phyloP scores from a whole-genome alignment of 305 asterid genomes.

The Coffea humblotiana region DNA sequence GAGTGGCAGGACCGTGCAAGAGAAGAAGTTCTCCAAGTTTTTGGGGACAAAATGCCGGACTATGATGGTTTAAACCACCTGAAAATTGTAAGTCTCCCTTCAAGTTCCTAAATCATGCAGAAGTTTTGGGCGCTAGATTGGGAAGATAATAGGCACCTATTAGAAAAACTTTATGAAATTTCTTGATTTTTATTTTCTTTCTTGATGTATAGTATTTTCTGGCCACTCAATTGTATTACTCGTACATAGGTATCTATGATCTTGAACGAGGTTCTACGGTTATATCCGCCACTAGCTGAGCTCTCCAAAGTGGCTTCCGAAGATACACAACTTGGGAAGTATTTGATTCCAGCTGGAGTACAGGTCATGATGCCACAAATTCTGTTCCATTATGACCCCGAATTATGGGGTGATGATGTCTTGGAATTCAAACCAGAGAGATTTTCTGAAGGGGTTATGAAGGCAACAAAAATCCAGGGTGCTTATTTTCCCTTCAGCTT shows the following conservation, averaged over 20 bases:
- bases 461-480: slow-evolving; percentile 13
- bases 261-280: slow-evolving; percentile 19
- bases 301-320: neutral
- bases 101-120: too few species aligned
- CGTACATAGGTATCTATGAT: slow-evolving; percentile 12
- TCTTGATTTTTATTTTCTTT: too few species aligned
- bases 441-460: slow-evolving; percentile 14
- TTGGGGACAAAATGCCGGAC: too few species aligned
- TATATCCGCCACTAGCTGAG: slow-evolving; percentile 7
- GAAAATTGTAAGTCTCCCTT: too few species aligned
- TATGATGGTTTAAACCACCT: too few species aligned
- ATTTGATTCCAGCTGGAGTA: slow-evolving; percentile 4
- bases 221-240: too few species aligned
- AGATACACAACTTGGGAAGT: neutral
- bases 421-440: slow-evolving; percentile 23
- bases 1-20: too few species aligned
- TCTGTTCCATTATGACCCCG: slow-evolving; percentile 17
- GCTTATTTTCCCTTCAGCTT: slow-evolving; percentile 15
- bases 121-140: too few species aligned
- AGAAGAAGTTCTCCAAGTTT: too few species aligned
- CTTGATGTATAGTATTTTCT: too few species aligned
- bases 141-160: too few species aligned
- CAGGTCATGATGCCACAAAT: neutral
- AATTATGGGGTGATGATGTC: slow-evolving; percentile 32
- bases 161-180: too few species aligned